Evolutionary conservation across 768 basidiomycete genomes (phyloP).

Genomic region (Ephemerocybe angulata): DNA sequence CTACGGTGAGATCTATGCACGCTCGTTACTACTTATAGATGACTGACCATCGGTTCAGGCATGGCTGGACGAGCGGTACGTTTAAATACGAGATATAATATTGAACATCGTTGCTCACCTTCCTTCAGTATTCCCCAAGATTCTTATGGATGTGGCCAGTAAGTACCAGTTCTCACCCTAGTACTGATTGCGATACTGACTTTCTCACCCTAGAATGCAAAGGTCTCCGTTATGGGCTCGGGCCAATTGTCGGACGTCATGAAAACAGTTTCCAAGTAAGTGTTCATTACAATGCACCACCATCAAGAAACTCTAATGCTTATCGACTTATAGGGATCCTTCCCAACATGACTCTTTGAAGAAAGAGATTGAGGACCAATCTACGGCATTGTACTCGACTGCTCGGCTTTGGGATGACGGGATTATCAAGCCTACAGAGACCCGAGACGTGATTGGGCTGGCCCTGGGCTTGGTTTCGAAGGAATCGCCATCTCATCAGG

Average conservation of each 20-base stretch:
- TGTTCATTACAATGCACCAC: slow-evolving; percentile 6
- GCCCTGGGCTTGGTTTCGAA: slow-evolving; percentile 77
- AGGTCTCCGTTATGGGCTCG: slow-evolving; percentile 93
- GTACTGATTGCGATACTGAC: background rate
- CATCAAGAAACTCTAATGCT: background rate
- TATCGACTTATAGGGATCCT: slow-evolving; percentile 55
- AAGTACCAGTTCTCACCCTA: slow-evolving; percentile 27
- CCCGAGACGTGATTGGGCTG: slow-evolving; percentile 82
- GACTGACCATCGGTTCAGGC: slow-evolving; percentile 40
- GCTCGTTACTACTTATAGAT: slow-evolving; percentile 5
- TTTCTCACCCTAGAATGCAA: slow-evolving; percentile 62
- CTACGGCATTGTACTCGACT: slow-evolving; percentile 81
- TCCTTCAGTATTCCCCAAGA: slow-evolving; percentile 76
- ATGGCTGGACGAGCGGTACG: slow-evolving; percentile 92
- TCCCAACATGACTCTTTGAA: slow-evolving; percentile 70
- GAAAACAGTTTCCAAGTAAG: slow-evolving; percentile 80
- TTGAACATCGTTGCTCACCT: background rate
- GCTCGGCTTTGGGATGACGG: slow-evolving; percentile 95
- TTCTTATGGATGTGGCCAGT: slow-evolving; percentile 99
- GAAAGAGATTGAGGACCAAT: slow-evolving; percentile 84
- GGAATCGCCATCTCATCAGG: slow-evolving; percentile 13
- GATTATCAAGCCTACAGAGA: slow-evolving; percentile 86
- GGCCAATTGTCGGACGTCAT: slow-evolving; percentile 92
- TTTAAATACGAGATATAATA: background rate
- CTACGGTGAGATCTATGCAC: slow-evolving; percentile 58